phyloP scores from a whole-genome alignment of 129 eudicot species.

The Centrapalus pauciflorus region DNA sequence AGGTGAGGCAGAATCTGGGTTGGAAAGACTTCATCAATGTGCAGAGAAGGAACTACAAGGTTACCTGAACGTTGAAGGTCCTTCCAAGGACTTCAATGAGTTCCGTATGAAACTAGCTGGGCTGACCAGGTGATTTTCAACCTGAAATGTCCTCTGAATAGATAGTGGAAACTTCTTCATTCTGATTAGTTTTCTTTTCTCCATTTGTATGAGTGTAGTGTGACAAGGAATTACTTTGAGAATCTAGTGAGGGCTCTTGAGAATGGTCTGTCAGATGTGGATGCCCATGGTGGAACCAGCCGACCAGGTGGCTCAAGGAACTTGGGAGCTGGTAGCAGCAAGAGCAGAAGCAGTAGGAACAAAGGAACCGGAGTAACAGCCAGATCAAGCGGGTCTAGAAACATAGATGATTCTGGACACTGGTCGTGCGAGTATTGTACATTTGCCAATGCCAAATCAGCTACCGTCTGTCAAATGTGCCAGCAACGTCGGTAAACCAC shows the following conservation, averaged over 20 bases:
- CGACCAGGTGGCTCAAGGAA: conserved; percentile 53
- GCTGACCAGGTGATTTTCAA: conserved; percentile 61
- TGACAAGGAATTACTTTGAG: conserved; percentile 88
- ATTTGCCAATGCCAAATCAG: conserved; percentile 67
- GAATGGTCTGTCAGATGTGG: conserved; percentile 83
- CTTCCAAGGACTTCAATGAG: conserved; percentile 78
- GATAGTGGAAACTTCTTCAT: background rate
- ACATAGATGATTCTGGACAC: conserved; percentile 64
- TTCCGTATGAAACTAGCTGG: conserved; percentile 95
- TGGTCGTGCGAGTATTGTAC: conserved; percentile 97
- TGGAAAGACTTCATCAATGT: conserved; percentile 96
- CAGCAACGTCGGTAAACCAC: conserved; percentile 58
- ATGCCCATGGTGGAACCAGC: conserved; percentile 60
- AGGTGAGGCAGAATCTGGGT: conserved; percentile 98
- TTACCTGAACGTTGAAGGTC: conserved; percentile 63
- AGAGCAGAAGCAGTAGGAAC: conserved; percentile 38
- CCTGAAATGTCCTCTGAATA: background rate
- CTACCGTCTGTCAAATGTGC: conserved; percentile 76
- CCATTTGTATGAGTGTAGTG: conserved; percentile 32
- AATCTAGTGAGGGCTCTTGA: conserved; percentile 89
- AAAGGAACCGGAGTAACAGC: conserved; percentile 50
- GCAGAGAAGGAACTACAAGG: conserved; percentile 86
- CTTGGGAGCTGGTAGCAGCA: conserved; percentile 59
- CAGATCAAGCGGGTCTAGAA: conserved; percentile 58
- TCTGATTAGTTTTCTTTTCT: background rate